Evolutionary conservation across 371 early-diverging fungal species (phyloP).

Genomic region (Mortierella sp.): DNA sequence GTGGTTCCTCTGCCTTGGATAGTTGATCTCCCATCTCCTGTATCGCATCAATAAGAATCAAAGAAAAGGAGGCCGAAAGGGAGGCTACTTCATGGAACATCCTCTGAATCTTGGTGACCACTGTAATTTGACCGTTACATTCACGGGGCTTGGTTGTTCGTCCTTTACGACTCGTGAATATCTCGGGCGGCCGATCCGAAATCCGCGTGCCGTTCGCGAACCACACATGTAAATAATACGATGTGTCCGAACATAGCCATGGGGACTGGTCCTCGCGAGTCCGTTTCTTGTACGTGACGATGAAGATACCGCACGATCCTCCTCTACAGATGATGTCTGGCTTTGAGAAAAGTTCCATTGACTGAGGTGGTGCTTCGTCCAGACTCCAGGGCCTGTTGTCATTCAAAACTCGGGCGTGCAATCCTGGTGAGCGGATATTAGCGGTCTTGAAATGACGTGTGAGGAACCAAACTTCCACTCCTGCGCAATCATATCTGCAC

Average conservation of each 20-base stretch:
- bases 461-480: slow-evolving; percentile 17
- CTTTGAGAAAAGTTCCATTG: slow-evolving; percentile 12
- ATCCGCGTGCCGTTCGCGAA: slow-evolving; percentile 47
- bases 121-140: too few relatives aligned
- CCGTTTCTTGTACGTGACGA: slow-evolving; percentile 1
- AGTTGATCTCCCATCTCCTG: not conserved
- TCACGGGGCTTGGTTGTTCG: slow-evolving; percentile 2
- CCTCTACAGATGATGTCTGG: slow-evolving; percentile 18
- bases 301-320: slow-evolving; percentile 17
- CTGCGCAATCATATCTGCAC: slow-evolving; percentile 8
- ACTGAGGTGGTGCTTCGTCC: slow-evolving; percentile 23
- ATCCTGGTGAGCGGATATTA: slow-evolving; percentile 12
- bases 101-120: too few relatives aligned
- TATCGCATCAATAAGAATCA: too few relatives aligned
- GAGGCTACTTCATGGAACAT: too few relatives aligned
- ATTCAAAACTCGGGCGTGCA: slow-evolving; percentile 28
- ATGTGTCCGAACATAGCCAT: slow-evolving; percentile 15
- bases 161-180: slow-evolving; percentile 17
- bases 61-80: too few relatives aligned
- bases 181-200: slow-evolving; percentile 21
- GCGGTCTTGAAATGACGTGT: slow-evolving; percentile 12
- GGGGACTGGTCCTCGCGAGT: slow-evolving; percentile 2
- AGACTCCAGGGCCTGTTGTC: slow-evolving; percentile 23
- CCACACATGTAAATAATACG: slow-evolving; percentile 42
- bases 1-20: not conserved